Percentiles rank a stretch among this genome's conserved stretches.
These are phyloP conservation scores for Chamaenerion angustifolium DNA, from an alignment of 345 rosid genomes.

Conservation along the genomic window DNA sequence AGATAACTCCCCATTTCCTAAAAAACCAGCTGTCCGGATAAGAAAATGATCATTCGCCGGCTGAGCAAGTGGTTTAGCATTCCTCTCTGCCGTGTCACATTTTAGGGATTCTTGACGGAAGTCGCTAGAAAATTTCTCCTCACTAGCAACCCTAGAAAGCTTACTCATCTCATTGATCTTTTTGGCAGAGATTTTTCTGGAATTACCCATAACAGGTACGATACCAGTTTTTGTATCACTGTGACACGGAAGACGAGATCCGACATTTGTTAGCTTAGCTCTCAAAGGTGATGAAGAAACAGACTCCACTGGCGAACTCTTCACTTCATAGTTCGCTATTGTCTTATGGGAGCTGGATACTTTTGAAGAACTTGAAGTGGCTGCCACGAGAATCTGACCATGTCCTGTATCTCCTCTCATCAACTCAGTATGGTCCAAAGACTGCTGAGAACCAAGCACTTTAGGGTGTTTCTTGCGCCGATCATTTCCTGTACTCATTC, in stretches of 20 bases:
- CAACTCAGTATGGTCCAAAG: slow-evolving; percentile 7
- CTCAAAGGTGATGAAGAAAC: slow-evolving; percentile 37
- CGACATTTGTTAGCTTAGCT: slow-evolving; percentile 17
- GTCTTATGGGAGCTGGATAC: slow-evolving; percentile 27
- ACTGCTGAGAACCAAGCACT: slow-evolving; percentile 10
- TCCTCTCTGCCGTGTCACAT: slow-evolving; percentile 6
- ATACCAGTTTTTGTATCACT: slow-evolving; percentile 15
- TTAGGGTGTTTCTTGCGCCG: slow-evolving; percentile 9
- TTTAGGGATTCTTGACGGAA: slow-evolving; percentile 9
- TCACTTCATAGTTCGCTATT: slow-evolving; percentile 18
- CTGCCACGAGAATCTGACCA: slow-evolving; percentile 26
- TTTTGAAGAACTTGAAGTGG: slow-evolving; percentile 55
- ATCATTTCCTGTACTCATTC: slow-evolving; percentile 15
- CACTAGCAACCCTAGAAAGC: slow-evolving; percentile 9
- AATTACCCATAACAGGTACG: slow-evolving; percentile 11
- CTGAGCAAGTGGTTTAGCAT: slow-evolving; percentile 10
- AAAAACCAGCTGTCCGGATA: slow-evolving; percentile 8
- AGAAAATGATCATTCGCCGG: slow-evolving; percentile 7
- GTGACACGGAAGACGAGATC: slow-evolving; percentile 13
- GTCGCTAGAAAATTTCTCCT: slow-evolving; percentile 14
- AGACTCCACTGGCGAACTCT: slow-evolving; percentile 41
- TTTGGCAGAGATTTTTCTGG: slow-evolving; percentile 17
- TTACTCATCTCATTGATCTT: slow-evolving; percentile 14
- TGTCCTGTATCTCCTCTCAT: slow-evolving; percentile 22
- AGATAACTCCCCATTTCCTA: slow-evolving; percentile 2